Percentiles rank a stretch among this genome's conserved stretches.
Conservation (phyloP, 129 eudicot genomes). For the Tanacetum coccineum region DNA sequence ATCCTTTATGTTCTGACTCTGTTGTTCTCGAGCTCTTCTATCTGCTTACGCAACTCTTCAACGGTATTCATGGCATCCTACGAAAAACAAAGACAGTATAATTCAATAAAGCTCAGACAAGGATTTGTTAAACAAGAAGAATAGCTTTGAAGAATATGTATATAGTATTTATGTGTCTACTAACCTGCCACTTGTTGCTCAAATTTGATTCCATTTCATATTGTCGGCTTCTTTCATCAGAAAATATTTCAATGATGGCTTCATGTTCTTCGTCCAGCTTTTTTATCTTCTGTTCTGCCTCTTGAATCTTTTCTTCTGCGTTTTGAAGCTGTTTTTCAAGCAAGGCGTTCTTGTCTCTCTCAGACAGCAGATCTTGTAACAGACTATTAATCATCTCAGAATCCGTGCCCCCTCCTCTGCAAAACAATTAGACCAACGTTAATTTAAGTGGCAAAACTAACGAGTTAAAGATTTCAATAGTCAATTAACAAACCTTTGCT, state of each 20-base stretch:
- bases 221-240: conserved; percentile 45
- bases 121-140: too few species aligned
- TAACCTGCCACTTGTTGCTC: conserved; percentile 43
- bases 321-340: conserved; percentile 35
- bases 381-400: conserved; percentile 25
- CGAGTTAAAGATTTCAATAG: neutral
- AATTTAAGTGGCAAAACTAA: neutral
- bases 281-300: conserved; percentile 23
- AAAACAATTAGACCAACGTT: neutral
- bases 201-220: conserved; percentile 33
- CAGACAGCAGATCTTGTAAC: too few species aligned
- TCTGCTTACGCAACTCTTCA: too few species aligned
- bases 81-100: too few species aligned
- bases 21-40: too few species aligned
- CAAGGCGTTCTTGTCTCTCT: conserved; percentile 27
- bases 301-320: conserved; percentile 23
- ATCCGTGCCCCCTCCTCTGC: conserved; percentile 37
- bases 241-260: conserved; percentile 25
- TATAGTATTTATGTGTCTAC: too few species aligned
- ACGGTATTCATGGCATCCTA: too few species aligned
- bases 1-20: too few species aligned
- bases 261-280: conserved; percentile 36
- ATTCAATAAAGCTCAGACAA: too few species aligned
- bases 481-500: conserved; percentile 27
- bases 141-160: too few species aligned